These are phyloP conservation scores for Leishmania tropica DNA, from an alignment of 208 protist species.

Conservation along the genomic window DNA sequence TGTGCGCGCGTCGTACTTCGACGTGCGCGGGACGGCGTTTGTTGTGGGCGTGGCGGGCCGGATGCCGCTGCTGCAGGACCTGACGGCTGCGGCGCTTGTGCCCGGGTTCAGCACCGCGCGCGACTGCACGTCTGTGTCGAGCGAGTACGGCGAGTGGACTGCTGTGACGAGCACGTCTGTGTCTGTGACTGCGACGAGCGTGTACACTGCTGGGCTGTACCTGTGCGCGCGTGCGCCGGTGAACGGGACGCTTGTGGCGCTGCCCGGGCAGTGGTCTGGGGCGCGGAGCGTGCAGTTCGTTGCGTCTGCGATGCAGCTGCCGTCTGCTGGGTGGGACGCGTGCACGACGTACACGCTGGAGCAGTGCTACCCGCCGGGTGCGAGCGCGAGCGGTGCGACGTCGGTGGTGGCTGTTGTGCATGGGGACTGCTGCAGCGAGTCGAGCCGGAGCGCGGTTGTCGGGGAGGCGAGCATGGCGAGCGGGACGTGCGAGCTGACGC, in stretches of 20 bases:
- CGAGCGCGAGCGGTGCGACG: conserved; percentile 10
- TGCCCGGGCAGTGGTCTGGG: conserved; percentile 26
- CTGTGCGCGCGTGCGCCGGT: conserved; percentile 55
- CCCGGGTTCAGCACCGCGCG: conserved; percentile 53
- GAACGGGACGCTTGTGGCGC: conserved; percentile 45
- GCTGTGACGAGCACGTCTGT: conserved; percentile 33
- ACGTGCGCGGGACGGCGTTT: conserved; percentile 45
- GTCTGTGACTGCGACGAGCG: conserved; percentile 36
- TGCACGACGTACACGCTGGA: conserved; percentile 31
- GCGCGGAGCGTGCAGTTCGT: conserved; percentile 25
- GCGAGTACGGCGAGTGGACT: conserved; percentile 49
- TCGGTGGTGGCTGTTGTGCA: conserved; percentile 42
- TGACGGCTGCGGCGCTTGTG: conserved; percentile 36
- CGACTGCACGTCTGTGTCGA: conserved; percentile 34
- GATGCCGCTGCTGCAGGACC: conserved; percentile 49
- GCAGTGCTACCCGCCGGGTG: conserved; percentile 41
- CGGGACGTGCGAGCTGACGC: conserved; percentile 39
- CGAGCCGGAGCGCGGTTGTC: conserved; percentile 23
- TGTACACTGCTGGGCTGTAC: conserved; percentile 31
- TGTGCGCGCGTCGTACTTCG: conserved; percentile 44
- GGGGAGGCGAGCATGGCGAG: conserved; percentile 18
- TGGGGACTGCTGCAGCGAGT: conserved; percentile 53
- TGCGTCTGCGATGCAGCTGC: conserved; percentile 32
- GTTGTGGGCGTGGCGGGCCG: conserved; percentile 48
- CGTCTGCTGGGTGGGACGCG: conserved; percentile 36